Percentiles rank a stretch among this genome's conserved stretches.
Evolutionary conservation across 1,284 basidiomycete genomes (phyloP).

Genomic region (Tilletiopsis washingtonensis): DNA sequence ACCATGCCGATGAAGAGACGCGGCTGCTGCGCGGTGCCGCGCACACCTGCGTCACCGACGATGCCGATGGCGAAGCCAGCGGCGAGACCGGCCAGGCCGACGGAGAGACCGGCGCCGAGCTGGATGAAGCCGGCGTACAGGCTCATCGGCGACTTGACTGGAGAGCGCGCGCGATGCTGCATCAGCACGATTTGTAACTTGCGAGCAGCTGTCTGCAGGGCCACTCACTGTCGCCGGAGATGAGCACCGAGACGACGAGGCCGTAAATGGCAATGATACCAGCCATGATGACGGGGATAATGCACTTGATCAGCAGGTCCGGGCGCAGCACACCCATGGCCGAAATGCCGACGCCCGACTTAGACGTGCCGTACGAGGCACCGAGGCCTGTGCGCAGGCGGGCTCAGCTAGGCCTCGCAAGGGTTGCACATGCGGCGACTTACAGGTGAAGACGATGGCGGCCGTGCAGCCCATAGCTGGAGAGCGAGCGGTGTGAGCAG

Average conservation of each 20-base stretch:
- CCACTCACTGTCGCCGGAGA: conserved; percentile 47
- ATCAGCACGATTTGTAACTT: conserved; percentile 47
- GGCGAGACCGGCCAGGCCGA: conserved; percentile 85
- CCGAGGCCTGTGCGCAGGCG: conserved; percentile 58
- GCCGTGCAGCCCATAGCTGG: conserved; percentile 70
- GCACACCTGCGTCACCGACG: conserved; percentile 73
- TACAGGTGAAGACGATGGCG: conserved; percentile 95
- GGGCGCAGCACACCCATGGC: conserved; percentile 91
- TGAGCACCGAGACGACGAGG: conserved; percentile 54
- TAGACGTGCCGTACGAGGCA: conserved; percentile 92
- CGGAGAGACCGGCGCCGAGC: conserved; percentile 84
- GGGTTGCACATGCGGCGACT: conserved; percentile 48
- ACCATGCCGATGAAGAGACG: conserved; percentile 78
- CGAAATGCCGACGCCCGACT: conserved; percentile 94
- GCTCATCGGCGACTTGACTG: conserved; percentile 53
- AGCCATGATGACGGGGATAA: conserved; percentile 97
- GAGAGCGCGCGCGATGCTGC: conserved; percentile 2
- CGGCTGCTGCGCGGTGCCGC: conserved; percentile 61
- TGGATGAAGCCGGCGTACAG: conserved; percentile 81
- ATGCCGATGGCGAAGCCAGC: conserved; percentile 96
- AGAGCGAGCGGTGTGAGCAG: conserved; percentile 1
- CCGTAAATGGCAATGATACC: conserved; percentile 80
- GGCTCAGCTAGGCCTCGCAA: neutral
- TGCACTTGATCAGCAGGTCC: conserved; percentile 96
- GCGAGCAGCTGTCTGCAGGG: conserved; percentile 63